Percentiles rank a stretch among this genome's conserved stretches.
Evolutionary conservation across 2,329 filamentous ascomycete genomes (phyloP).

Genomic region (Cladosporium cucumerinum): DNA sequence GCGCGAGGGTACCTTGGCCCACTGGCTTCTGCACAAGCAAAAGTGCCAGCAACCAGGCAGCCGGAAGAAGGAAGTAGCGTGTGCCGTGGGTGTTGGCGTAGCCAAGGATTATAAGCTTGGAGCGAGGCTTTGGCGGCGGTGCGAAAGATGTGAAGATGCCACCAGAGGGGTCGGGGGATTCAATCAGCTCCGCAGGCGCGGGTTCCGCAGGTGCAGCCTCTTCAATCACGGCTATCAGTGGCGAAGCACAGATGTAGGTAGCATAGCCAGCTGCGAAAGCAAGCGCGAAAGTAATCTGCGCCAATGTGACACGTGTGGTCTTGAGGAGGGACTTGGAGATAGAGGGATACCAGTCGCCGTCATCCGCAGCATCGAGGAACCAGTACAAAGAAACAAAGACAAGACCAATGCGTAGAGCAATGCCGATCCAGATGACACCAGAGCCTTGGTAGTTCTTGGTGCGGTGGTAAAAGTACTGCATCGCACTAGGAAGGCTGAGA

Average conservation of each 20-base stretch:
- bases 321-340: slow-evolving; percentile 64
- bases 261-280: slow-evolving; percentile 79
- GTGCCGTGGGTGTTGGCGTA: slow-evolving; percentile 92
- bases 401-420: slow-evolving; percentile 72
- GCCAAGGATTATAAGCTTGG: slow-evolving; percentile 65
- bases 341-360: slow-evolving; percentile 70
- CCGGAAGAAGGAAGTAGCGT: slow-evolving; percentile 78
- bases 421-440: slow-evolving; percentile 78
- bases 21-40: slow-evolving; percentile 89
- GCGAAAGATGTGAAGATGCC: slow-evolving; percentile 38
- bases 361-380: slow-evolving; percentile 85
- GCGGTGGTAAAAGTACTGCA: slow-evolving; percentile 76
- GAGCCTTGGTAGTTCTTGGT: slow-evolving; percentile 85
- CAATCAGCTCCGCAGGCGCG: slow-evolving; percentile 25
- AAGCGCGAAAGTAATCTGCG: slow-evolving; percentile 75
- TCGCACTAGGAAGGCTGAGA: slow-evolving; percentile 66
- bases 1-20: slow-evolving; percentile 77
- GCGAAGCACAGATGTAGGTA: slow-evolving; percentile 81
- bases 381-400: slow-evolving; percentile 78
- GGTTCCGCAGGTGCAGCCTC: slow-evolving; percentile 27
- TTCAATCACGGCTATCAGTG: slow-evolving; percentile 68
- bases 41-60: slow-evolving; percentile 73
- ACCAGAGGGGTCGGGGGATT: slow-evolving; percentile 29
- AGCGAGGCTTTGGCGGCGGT: slow-evolving; percentile 30
- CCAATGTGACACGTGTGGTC: slow-evolving; percentile 69